phyloP scores from a whole-genome alignment of 2,329 filamentous ascomycete species.

The Beauveria bassiana region DNA sequence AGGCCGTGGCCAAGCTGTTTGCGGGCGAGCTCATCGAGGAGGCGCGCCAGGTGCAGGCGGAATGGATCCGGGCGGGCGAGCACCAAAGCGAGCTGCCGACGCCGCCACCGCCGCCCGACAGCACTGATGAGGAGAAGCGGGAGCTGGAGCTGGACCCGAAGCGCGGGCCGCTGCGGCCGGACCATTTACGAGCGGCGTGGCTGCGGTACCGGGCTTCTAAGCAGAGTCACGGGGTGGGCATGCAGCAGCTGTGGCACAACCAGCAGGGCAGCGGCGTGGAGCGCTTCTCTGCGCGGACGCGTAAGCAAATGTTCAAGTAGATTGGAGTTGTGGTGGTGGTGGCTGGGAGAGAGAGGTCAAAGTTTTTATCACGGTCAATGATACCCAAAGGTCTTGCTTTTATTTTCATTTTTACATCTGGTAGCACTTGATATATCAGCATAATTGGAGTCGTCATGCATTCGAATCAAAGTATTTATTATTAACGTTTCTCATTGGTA shows the following conservation, averaged over 20 bases:
- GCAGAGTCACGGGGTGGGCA: slow-evolving; percentile 56
- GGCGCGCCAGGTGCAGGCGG: slow-evolving; percentile 61
- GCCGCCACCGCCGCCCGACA: slow-evolving; percentile 25
- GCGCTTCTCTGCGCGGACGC: slow-evolving; percentile 47
- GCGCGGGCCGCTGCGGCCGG: slow-evolving; percentile 58
- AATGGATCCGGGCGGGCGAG: slow-evolving; percentile 58
- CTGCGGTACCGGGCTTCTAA: slow-evolving; percentile 56
- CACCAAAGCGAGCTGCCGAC: slow-evolving; percentile 46
- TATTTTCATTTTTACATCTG: not conserved
- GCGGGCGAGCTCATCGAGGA: slow-evolving; percentile 68
- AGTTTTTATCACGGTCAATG: not conserved
- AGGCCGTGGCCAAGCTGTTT: slow-evolving; percentile 68
- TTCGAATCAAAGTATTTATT: not conserved
- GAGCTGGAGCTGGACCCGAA: slow-evolving; percentile 21
- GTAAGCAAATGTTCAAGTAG: slow-evolving; percentile 45
- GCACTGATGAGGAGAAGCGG: slow-evolving; percentile 20
- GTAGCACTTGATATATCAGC: not conserved
- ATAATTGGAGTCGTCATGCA: not conserved
- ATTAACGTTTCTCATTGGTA: no score
- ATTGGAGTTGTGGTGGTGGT: not conserved
- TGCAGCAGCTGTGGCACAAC: slow-evolving; percentile 52
- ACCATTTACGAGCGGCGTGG: slow-evolving; percentile 67
- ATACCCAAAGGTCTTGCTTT: slow-evolving; percentile 1
- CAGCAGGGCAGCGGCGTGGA: slow-evolving; percentile 54
- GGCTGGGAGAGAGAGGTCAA: not conserved